Base-by-base conservation (phyloP, 2,329 filamentous ascomycete species). In the Tolypocladium capitatum region DNA sequence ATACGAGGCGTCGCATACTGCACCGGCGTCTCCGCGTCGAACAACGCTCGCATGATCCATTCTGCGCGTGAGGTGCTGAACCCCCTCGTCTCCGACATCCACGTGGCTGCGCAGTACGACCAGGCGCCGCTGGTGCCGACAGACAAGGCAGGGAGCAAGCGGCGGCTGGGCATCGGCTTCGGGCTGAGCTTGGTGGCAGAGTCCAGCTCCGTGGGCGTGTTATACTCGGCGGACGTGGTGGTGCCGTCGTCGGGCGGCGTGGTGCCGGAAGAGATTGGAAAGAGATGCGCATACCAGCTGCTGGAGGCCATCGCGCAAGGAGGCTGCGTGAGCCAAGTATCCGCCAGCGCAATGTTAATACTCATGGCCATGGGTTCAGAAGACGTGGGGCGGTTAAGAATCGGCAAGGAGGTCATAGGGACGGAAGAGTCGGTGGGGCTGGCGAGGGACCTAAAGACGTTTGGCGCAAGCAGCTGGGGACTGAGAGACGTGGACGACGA, bases 331-430 rank as follows among this genome's bases (percentile, higher is more conserved):
- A 83, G 81, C 46, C 74, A 73, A 14, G 75, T 84, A 3, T 85
- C 87, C 2, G 81, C 83, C 5, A 73, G 79, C 3, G 91, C 84
- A 0, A 75, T 95, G 53, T 66, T 98, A 46, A 86, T 83, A 18
- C 72, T 98, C 52, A 98, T 98, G 92, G 88, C 90, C 32, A 97
- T 98, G 92, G 92, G 92, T 0, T 87, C 85, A 1, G 92, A 97
- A 63, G 92, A 98, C 64, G 89, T 98, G 14, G 92, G 92, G 5
- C 78, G 92, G 50, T 65, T 98, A 55, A 79, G 86, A 52, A 63
- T 98, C 49, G 88, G 90, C 31, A 82, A 80, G 57, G 85, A 91
- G 43, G 80, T 96, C 1, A 67, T 97, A 42, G 90, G 81, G 0
- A 84, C 82, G 3, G 87, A 95, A 61, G 83, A 87, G 50, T 72